Conservation (phyloP, 352 stramenopile genomes). For the Globisporangium orthogonon region DNA sequence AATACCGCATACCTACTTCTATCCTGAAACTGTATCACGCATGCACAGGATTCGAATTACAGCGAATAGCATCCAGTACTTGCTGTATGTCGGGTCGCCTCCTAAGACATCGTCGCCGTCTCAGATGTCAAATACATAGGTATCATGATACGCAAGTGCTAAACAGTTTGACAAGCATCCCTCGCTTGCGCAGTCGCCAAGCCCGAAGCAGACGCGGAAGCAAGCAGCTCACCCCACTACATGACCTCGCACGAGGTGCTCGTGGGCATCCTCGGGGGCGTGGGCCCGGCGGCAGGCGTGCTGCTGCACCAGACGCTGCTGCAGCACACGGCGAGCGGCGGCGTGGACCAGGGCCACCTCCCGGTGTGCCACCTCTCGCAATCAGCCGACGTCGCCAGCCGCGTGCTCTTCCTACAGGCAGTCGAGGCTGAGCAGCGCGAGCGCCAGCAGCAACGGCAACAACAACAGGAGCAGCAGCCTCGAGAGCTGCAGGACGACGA, state of each 20-base stretch:
- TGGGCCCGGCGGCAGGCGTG: conserved; percentile 38
- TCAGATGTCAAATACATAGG: no score
- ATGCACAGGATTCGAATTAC: no score
- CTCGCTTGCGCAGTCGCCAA: no score
- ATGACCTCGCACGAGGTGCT: conserved; percentile 7
- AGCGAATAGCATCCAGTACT: no score
- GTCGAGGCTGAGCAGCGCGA: conserved; percentile 2
- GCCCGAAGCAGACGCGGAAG: no score
- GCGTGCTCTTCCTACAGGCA: conserved; percentile 23
- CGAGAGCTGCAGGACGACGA: not conserved
- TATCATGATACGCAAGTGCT: no score
- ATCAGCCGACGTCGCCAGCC: conserved; percentile 32
- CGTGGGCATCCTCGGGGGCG: conserved; percentile 44
- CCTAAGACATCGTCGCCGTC: no score
- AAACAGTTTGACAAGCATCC: no score
- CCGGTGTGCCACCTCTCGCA: conserved; percentile 41
- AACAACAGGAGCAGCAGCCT: not conserved
- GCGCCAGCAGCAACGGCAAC: not conserved
- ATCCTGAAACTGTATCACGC: no score
- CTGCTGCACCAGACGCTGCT: conserved; percentile 50
- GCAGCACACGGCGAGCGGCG: conserved; percentile 34
- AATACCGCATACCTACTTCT: not conserved
- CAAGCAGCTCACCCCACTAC: not conserved
- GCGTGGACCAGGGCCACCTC: conserved; percentile 44
- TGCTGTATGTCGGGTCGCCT: no score